Base-by-base conservation (phyloP, 768 basidiomycete species). In the Boletus sp. region DNA sequence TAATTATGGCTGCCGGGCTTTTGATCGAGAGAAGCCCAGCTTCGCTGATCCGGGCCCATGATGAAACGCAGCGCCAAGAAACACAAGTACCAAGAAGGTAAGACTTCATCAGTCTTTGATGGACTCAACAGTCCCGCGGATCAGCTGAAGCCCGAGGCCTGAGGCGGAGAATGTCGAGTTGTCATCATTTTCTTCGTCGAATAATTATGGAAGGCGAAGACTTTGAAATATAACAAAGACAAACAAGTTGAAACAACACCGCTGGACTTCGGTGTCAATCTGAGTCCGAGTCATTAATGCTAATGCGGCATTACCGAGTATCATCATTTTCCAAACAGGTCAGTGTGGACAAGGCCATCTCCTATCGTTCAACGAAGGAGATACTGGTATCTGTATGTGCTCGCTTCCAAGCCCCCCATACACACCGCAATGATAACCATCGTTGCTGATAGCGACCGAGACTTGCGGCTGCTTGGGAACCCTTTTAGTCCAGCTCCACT, bases 301-400 rank as follows among this genome's bases (percentile, higher is more conserved):
- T n/a, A n/a, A n/a, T n/a, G n/a, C n/a, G n/a, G n/a, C n/a, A 24
- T 24, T 24, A 37, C 44, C 24, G 52, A 58, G 36, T n/a, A 42
- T n/a, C 5, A 30, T 7, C 29, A 30, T 33, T 8, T 18, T 11
- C 33, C 30, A 24, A 37, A 41, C 35, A 29, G 28, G 14, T 14
- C 12, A 66, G 54, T 44, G 68, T 71, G 80, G 80, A 39, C 80
- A 83, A 54, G 76, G 79, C 1, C 89, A 92, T 70, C 75, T 86
- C 37, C 69, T 93, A 41, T 87, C 91, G 4, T 76, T 93, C n/a
- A n/a, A n/a, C n/a, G 63, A 93, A 93, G 72, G 91, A 92, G 55
- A 93, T 93, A 88, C 83, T 91, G 52, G 82, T 91, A 56, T 92
- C 90, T 70, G 91, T 93, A 75, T 73, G 90, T 85, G 40, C 8